Evolutionary conservation across 2,329 filamentous ascomycete genomes (phyloP).

Genomic region (Trichoderma sp.): DNA sequence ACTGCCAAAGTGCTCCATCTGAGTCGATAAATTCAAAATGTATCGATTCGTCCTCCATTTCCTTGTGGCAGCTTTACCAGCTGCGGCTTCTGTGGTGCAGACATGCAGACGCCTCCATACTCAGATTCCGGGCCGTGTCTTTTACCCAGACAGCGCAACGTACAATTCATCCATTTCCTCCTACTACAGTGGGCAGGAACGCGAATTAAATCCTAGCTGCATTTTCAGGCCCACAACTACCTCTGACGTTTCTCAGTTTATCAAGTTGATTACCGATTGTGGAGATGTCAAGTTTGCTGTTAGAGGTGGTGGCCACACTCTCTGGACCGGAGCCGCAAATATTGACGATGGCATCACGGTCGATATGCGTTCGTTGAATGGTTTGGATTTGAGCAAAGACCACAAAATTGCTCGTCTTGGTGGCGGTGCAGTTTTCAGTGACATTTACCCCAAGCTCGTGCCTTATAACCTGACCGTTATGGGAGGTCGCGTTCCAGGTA

Average conservation of each 20-base stretch:
- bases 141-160: neutral
- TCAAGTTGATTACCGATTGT: neutral
- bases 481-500: conserved; percentile 39
- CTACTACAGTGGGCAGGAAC: neutral
- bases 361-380: conserved; percentile 38
- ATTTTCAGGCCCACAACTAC: neutral
- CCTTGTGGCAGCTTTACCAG: neutral
- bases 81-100: neutral
- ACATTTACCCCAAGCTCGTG: conserved; percentile 37
- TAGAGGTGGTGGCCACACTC: conserved; percentile 44
- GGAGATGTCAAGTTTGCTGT: conserved; percentile 30
- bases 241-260: neutral
- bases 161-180: neutral
- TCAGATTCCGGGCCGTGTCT: neutral
- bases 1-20: neutral
- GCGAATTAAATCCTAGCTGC: neutral
- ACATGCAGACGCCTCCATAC: neutral
- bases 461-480: conserved; percentile 32
- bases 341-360: conserved; percentile 36
- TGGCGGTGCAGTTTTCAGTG: conserved; percentile 38
- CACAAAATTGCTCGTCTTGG: conserved; percentile 35
- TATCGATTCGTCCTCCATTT: neutral
- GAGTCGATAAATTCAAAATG: neutral
- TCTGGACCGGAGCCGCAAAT: conserved; percentile 39
- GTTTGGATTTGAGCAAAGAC: conserved; percentile 30